A percentile compares a stretch with the other conserved stretches of the same genome.
phyloP scores from a whole-genome alignment of 129 eudicot species.

The Smallanthus sonchifolius region DNA sequence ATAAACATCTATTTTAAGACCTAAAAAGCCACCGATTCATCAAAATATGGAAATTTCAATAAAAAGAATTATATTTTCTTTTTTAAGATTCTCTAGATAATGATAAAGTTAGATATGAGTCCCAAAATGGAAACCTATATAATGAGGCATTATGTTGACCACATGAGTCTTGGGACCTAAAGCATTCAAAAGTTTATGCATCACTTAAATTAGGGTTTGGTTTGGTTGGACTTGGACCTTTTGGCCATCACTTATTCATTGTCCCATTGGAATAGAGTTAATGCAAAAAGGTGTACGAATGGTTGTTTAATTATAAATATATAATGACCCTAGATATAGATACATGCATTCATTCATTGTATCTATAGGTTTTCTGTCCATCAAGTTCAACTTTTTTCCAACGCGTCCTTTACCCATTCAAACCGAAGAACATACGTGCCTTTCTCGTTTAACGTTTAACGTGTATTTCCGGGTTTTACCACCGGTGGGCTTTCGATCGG shows the following conservation, averaged over 20 bases:
- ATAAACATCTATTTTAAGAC: background rate
- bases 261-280: background rate
- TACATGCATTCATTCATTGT: background rate
- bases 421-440: background rate
- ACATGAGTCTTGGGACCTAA: conserved; percentile 23
- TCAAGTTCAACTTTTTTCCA: background rate
- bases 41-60: background rate
- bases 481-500: too few relatives aligned
- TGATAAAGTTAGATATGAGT: background rate
- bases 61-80: background rate
- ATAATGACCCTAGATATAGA: background rate
- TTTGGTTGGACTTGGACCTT: conserved; percentile 19
- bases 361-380: background rate
- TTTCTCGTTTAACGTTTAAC: background rate
- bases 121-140: background rate
- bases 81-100: background rate
- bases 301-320: background rate
- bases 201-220: conserved; percentile 11
- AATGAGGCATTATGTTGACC: conserved; percentile 18
- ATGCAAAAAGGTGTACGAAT: conserved; percentile 24
- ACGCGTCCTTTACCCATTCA: background rate
- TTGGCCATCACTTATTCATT: background rate
- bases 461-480: too few relatives aligned
- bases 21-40: background rate
- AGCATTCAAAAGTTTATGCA: background rate